A percentile compares a stretch with the other conserved stretches of the same genome.
Evolutionary conservation across 179 eudicot genomes (phyloP).

Genomic region (Silene noctiflora): DNA sequence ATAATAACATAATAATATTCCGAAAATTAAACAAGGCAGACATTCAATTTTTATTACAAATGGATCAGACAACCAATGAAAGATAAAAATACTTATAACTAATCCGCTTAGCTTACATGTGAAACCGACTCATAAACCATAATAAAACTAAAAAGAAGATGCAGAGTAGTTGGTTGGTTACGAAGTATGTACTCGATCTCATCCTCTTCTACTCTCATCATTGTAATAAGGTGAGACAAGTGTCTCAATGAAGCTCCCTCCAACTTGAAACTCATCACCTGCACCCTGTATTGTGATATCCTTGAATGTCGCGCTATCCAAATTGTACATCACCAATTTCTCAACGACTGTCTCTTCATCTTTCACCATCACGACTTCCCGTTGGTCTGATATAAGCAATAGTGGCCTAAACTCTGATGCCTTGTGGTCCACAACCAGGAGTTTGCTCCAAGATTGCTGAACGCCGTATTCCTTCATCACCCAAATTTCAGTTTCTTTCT

Average conservation of each 20-base stretch:
- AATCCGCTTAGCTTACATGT: no score
- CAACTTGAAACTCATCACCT: not conserved
- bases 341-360: slow-evolving; percentile 16
- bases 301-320: not conserved
- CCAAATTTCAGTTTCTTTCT: slow-evolving; percentile 16
- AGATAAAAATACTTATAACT: no score
- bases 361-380: slow-evolving; percentile 19
- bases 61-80: no score
- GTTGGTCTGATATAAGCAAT: not conserved
- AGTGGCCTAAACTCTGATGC: slow-evolving; percentile 9
- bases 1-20: no score
- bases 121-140: no score
- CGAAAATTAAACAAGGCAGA: no score
- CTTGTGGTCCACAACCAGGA: not conserved
- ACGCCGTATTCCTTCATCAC: slow-evolving; percentile 16
- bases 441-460: slow-evolving; percentile 11
- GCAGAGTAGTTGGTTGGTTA: no score
- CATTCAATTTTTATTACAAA: no score
- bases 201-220: not conserved
- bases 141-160: no score
- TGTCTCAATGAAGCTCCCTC: slow-evolving; percentile 14
- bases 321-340: slow-evolving; percentile 12
- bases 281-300: slow-evolving; percentile 5
- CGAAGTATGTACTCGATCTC: no score
- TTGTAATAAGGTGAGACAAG: slow-evolving; percentile 22